Conservation (phyloP, 2,329 filamentous ascomycete species). For the Mycocentrospora acerina region DNA sequence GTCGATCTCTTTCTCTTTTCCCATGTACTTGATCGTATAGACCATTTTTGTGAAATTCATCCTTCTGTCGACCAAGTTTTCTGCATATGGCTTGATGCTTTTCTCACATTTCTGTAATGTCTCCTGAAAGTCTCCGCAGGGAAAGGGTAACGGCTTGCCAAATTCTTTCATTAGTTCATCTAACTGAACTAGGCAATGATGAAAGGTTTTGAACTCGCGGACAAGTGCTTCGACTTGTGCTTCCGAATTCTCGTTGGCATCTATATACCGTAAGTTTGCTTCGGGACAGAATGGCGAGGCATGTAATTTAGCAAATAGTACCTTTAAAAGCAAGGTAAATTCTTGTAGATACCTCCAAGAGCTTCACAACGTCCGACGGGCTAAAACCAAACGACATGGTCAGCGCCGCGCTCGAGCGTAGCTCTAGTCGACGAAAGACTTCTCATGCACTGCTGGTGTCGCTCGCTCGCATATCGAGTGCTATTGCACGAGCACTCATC, state of each 20-base stretch:
- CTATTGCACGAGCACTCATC: conserved; percentile 18
- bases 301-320: too few species aligned
- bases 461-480: conserved; percentile 6
- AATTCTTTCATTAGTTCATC: conserved; percentile 36
- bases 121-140: conserved; percentile 31
- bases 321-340: conserved; percentile 38
- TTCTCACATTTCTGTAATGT: conserved; percentile 33
- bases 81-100: conserved; percentile 30
- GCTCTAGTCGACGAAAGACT: conserved; percentile 9
- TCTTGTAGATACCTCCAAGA: conserved; percentile 34
- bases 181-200: conserved; percentile 29
- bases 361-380: conserved; percentile 33
- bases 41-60: conserved; percentile 33
- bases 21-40: conserved; percentile 36
- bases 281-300: too few species aligned
- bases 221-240: conserved; percentile 34
- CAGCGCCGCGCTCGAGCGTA: conserved; percentile 32
- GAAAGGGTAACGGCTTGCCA: conserved; percentile 33
- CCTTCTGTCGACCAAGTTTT: conserved; percentile 32
- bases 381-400: conserved; percentile 36
- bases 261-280: too few species aligned
- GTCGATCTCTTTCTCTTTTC: conserved; percentile 37
- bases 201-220: conserved; percentile 33
- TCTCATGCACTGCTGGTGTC: conserved; percentile 23
- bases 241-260: conserved; percentile 39